Evolutionary conservation across 2,329 filamentous ascomycete genomes (phyloP), one percentile per base, ranked within the genome.

Genomic region (Cytospora chrysosperma): DNA sequence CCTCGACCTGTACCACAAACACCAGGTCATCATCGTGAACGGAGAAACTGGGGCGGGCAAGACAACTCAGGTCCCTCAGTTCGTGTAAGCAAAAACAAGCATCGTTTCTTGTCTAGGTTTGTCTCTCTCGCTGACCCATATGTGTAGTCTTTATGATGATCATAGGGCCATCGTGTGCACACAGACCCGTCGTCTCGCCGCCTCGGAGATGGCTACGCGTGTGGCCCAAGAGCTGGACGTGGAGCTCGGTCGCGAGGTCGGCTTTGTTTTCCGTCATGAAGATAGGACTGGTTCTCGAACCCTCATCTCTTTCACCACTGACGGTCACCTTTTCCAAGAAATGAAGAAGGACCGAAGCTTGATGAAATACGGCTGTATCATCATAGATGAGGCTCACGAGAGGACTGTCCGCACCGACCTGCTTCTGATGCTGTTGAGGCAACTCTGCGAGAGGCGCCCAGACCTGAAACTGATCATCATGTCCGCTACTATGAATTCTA

Each of bases 11-110:
- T 99, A 95, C 78, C 40, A 98, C 72, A 87, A 89, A 71, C 91
- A 88, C 26, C 95, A 99, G 78, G 97, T 98, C 69, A 87, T 99
- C 64, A 94, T 99, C 71, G 97, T 99, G 72, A 95, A 98, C 68
- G 95, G 95, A 80, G 95, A 99, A 82, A 99, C 95, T 12, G 95
- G 95, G 86, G 98, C 95, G 69, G 95, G 95, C 80, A 99, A 99
- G 81, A 99, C 95, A 6, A 99, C 95, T 0, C 95, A 99, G 81
- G 97, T 99, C 66, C 95, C 95, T 3, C 40, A 95, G 98, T 76
- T 98, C 13, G 52, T 66, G 34, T 58, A 58, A 34, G 32, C 28
- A 30, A 30, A 58, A 34, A 13, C 28, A 30, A 30, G 4, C 28
- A 9, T 30, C 4, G 9, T 30, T 4, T 30, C 28, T 30, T 30